These are phyloP conservation scores for Dipteronia dyeriana DNA, from an alignment of 345 rosid genomes.

Conservation along the genomic window DNA sequence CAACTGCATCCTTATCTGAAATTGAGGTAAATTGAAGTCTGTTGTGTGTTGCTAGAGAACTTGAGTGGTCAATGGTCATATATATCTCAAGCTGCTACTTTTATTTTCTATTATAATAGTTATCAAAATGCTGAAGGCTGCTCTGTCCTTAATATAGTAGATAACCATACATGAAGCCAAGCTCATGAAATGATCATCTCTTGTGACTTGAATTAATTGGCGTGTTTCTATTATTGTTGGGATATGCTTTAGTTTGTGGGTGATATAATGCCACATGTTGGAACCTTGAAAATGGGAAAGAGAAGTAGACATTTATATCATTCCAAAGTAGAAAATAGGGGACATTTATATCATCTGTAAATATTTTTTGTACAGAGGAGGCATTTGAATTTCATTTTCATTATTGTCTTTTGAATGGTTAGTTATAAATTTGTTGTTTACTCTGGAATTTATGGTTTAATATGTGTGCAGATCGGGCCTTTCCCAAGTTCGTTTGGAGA, in stretches of 20 bases:
- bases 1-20: neutral
- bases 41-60: conserved; percentile 12
- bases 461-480: conserved; percentile 68
- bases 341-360: neutral
- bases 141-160: neutral
- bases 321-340: neutral
- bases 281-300: neutral
- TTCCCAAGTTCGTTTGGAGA: conserved; percentile 48
- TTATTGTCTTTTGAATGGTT: neutral
- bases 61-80: no score
- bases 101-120: neutral
- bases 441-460: conserved; percentile 13
- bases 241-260: neutral
- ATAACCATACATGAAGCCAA: neutral
- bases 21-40: neutral
- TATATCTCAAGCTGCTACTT: neutral
- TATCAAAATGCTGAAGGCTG: neutral
- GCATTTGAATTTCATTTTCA: neutral
- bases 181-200: neutral
- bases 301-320: neutral
- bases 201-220: neutral
- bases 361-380: neutral
- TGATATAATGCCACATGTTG: neutral
- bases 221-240: neutral
- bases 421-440: neutral